These are phyloP conservation scores for Orbilia quercus DNA, from an alignment of 2,329 filamentous ascomycete genomes.

Conservation along the genomic window DNA sequence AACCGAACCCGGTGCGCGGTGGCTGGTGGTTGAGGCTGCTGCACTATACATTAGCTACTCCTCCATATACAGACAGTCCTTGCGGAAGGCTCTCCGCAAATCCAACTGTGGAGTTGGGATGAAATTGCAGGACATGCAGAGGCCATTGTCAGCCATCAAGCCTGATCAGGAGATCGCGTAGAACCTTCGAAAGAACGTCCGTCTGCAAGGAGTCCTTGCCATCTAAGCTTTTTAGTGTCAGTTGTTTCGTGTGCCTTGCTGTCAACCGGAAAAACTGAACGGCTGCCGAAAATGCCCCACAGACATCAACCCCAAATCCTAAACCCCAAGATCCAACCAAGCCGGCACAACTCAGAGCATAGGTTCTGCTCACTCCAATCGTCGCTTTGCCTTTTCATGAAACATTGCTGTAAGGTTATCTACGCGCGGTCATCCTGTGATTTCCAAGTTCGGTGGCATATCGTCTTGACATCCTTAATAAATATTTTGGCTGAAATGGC, in stretches of 20 bases:
- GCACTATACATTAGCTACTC: no score
- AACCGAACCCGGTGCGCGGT: no score
- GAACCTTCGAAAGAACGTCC: slow-evolving; percentile 48
- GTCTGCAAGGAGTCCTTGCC: neutral
- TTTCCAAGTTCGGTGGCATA: slow-evolving; percentile 15
- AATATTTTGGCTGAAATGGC: slow-evolving; percentile 5
- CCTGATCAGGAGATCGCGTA: slow-evolving; percentile 54
- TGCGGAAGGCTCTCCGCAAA: slow-evolving; percentile 31
- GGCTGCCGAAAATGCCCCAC: slow-evolving; percentile 50
- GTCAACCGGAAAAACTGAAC: slow-evolving; percentile 52
- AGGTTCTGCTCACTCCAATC: no score
- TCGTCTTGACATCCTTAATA: no score
- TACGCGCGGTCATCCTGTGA: slow-evolving; percentile 34
- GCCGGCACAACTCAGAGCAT: slow-evolving; percentile 35
- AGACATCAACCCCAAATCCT: slow-evolving; percentile 12
- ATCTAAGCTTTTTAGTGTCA: slow-evolving; percentile 46
- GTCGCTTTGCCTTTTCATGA: neutral
- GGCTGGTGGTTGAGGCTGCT: no score
- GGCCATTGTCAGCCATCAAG: slow-evolving; percentile 15
- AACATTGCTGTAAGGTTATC: slow-evolving; percentile 21
- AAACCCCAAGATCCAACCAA: slow-evolving; percentile 45
- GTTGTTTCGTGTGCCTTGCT: slow-evolving; percentile 50
- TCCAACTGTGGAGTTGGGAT: slow-evolving; percentile 43
- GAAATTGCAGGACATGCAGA: slow-evolving; percentile 39
- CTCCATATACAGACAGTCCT: no score